These are phyloP conservation scores for Lablab purpureus DNA, from an alignment of 306 rosid species.

Conservation along the genomic window DNA sequence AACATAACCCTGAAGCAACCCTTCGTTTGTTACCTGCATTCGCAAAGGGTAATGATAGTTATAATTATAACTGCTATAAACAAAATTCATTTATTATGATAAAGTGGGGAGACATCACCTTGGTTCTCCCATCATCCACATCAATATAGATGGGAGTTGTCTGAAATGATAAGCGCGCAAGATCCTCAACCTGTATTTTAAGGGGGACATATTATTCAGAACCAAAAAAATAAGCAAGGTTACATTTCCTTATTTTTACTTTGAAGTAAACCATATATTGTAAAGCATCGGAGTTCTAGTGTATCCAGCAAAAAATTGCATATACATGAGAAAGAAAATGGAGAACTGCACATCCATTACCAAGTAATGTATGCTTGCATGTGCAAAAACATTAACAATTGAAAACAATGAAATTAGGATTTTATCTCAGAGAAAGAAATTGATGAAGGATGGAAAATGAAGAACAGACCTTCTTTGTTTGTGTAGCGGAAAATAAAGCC, in stretches of 20 bases:
- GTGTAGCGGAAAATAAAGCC: slow-evolving; percentile 94
- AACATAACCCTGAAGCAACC: slow-evolving; percentile 94
- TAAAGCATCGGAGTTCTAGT: not conserved
- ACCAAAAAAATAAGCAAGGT: slow-evolving; percentile 18
- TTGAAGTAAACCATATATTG: slow-evolving; percentile 6
- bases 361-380: not conserved
- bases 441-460: slow-evolving; percentile 8
- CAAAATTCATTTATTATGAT: slow-evolving; percentile 2
- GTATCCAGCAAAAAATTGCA: not conserved
- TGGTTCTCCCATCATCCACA: slow-evolving; percentile 87
- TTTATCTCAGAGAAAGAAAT: slow-evolving; percentile 13
- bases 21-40: slow-evolving; percentile 92
- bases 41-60: not conserved
- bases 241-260: slow-evolving; percentile 1
- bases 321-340: not conserved
- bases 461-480: slow-evolving; percentile 84
- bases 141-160: slow-evolving; percentile 74
- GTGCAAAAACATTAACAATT: not conserved
- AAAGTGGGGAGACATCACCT: slow-evolving; percentile 59
- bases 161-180: slow-evolving; percentile 85
- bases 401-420: not conserved
- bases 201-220: slow-evolving; percentile 5
- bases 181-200: slow-evolving; percentile 84
- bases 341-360: not conserved
- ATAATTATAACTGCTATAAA: slow-evolving; percentile 19